Base-by-base conservation (phyloP, 768 basidiomycete genomes). In the Boletellus ananiceps region DNA sequence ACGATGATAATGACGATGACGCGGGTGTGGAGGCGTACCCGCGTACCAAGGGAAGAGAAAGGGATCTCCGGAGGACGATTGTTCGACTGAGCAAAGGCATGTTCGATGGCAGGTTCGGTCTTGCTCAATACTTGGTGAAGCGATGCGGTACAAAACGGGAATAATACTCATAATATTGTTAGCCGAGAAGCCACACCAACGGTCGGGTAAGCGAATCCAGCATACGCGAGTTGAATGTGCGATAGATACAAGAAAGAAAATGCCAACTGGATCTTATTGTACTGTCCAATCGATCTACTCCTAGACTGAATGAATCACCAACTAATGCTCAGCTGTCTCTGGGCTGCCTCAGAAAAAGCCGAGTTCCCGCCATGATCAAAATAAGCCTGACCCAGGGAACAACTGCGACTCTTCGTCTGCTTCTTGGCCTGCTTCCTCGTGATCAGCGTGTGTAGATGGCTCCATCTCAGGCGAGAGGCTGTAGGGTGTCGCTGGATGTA, bases 361-460 rank as follows among this genome's bases (percentile, higher is more conserved):
- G n/a, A 16, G 18, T 7, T 16, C 13, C 23, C 23, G 4, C 15
- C n/a, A 39, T 16, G 40, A 25, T 69, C 56, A 74, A 52, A 71
- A 75, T 40, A 74, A 46, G 36, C 70, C 74, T 21, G 73, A 74
- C 25, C 73, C 73, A 19, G 73, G 73, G 64, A 74, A 72, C 46
- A 75, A 37, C 52, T 64, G 73, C 13, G 69, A 71, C 37, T 63
- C 67, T 50, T 69, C 72, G 35, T 49, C 59, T 13, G 44, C 57
- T 35, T 61, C 59, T 23, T 54, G 51, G 23, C 60, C 57, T 6
- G 54, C 58, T 13, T 60, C 64, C 13, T 59, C 59, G 16, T 55
- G 45, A 32, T 61, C 63, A 36, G n/a, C 16, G 0, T 49, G 46
- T 4, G 18, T 18, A 4, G 12, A 35, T 18, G 50, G 16, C 37